A percentile compares a stretch with the other conserved stretches of the same genome.
phyloP scores from a whole-genome alignment of 805 yeast species.

The Peterozyma toletana region DNA sequence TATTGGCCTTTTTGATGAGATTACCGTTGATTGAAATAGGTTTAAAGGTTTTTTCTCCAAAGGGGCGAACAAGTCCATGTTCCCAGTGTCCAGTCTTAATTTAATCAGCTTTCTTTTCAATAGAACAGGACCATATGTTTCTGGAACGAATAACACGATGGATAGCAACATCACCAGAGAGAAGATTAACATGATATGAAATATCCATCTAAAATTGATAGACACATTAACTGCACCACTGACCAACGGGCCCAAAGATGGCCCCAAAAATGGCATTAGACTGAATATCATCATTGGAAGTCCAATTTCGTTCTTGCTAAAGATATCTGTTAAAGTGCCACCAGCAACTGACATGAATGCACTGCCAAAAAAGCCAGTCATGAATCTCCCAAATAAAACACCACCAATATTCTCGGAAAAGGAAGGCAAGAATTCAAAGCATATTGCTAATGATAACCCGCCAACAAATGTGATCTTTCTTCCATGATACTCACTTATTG shows the following conservation, averaged over 20 bases:
- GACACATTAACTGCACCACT: slow-evolving; percentile 56
- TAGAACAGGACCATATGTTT: slow-evolving; percentile 46
- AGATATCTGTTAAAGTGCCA: slow-evolving; percentile 70
- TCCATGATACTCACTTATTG: slow-evolving; percentile 52
- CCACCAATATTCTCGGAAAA: slow-evolving; percentile 55
- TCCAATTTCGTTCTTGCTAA: slow-evolving; percentile 53
- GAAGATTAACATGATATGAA: slow-evolving; percentile 55
- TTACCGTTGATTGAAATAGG: slow-evolving; percentile 27
- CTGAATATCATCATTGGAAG: slow-evolving; percentile 63
- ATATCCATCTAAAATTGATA: slow-evolving; percentile 63
- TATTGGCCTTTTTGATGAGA: slow-evolving; percentile 47
- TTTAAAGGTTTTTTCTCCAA: slow-evolving; percentile 29
- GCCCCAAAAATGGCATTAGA: slow-evolving; percentile 61
- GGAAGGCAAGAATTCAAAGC: slow-evolving; percentile 50
- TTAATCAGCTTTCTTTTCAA: slow-evolving; percentile 43
- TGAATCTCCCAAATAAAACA: slow-evolving; percentile 54
- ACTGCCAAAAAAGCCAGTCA: slow-evolving; percentile 69
- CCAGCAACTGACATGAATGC: slow-evolving; percentile 74
- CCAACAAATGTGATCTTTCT: slow-evolving; percentile 43
- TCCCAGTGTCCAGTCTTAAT: slow-evolving; percentile 35
- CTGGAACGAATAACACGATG: slow-evolving; percentile 18
- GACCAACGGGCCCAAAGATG: slow-evolving; percentile 60
- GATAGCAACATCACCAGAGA: slow-evolving; percentile 23
- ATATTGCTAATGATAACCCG: slow-evolving; percentile 36
- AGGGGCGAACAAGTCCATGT: slow-evolving; percentile 30